Conservation (phyloP, 2,329 filamentous ascomycete species). For the Tolypocladium inflatum region DNA sequence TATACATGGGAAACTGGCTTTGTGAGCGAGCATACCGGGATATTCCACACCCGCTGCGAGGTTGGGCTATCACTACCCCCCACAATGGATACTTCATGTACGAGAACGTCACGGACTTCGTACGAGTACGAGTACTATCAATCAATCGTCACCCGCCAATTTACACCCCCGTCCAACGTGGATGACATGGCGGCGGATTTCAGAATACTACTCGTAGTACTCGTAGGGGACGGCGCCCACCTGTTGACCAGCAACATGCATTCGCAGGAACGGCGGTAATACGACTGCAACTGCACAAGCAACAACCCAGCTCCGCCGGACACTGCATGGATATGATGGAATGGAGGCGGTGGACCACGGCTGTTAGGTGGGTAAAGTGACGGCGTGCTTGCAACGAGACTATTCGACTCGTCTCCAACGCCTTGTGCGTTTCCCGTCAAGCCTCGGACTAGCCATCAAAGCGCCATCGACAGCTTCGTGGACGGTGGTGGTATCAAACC, state of each 20-base stretch:
- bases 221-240: neutral
- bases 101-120: neutral
- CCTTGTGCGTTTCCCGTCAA: neutral
- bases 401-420: neutral
- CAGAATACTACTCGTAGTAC: too few species aligned
- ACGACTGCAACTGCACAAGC: neutral
- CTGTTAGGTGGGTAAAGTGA: neutral
- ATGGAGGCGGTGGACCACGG: neutral
- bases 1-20: neutral
- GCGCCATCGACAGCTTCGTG: neutral
- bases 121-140: neutral
- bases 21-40: neutral
- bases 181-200: neutral
- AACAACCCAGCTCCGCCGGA: neutral
- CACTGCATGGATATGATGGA: neutral
- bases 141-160: neutral
- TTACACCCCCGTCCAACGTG: neutral
- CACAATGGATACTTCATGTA: neutral
- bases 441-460: neutral
- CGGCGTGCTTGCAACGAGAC: neutral
- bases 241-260: neutral
- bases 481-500: neutral
- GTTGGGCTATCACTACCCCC: neutral
- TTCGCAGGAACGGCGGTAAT: neutral
- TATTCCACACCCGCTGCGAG: neutral